Conservation (phyloP, 768 basidiomycete species). For the Rhodotorula toruloides region DNA sequence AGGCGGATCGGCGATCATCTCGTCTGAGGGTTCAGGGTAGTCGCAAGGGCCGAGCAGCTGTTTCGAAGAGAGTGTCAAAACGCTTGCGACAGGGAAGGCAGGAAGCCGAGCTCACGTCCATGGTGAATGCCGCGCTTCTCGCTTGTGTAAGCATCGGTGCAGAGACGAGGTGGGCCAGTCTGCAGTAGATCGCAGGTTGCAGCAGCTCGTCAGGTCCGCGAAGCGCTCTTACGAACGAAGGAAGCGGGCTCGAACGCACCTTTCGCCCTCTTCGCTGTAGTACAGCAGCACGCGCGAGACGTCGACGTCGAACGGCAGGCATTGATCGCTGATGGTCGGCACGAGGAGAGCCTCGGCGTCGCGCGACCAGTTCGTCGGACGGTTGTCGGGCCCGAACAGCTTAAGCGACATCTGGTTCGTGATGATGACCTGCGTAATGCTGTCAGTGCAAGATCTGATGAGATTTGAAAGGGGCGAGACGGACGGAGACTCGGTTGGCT, state of each 20-base stretch:
- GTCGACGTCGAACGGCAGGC: neutral
- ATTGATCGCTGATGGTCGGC: slow-evolving; percentile 14
- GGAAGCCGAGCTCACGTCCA: slow-evolving; percentile 22
- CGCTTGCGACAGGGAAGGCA: neutral
- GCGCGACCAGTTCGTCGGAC: slow-evolving; percentile 9
- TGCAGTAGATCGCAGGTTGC: neutral
- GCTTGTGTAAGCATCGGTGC: neutral
- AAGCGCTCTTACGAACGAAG: neutral
- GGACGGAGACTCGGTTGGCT: slow-evolving; percentile 1
- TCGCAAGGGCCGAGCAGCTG: slow-evolving; percentile 11
- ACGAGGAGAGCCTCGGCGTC: slow-evolving; percentile 34
- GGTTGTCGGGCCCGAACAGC: slow-evolving; percentile 19
- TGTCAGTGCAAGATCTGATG: neutral
- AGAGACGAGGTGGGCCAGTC: slow-evolving; percentile 14
- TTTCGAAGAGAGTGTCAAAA: neutral
- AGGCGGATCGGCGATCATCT: too few relatives aligned
- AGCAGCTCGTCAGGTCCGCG: too few relatives aligned
- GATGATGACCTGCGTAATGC: slow-evolving; percentile 9
- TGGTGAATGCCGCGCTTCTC: slow-evolving; percentile 8
- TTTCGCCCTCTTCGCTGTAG: slow-evolving; percentile 16
- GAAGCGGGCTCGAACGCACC: slow-evolving; percentile 9
- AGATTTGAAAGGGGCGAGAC: neutral
- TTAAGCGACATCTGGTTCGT: slow-evolving; percentile 25
- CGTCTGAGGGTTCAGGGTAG: neutral
- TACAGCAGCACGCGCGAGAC: slow-evolving; percentile 23